These are phyloP conservation scores for Globisporangium viniferum DNA, from an alignment of 352 stramenopile species.

Conservation along the genomic window DNA sequence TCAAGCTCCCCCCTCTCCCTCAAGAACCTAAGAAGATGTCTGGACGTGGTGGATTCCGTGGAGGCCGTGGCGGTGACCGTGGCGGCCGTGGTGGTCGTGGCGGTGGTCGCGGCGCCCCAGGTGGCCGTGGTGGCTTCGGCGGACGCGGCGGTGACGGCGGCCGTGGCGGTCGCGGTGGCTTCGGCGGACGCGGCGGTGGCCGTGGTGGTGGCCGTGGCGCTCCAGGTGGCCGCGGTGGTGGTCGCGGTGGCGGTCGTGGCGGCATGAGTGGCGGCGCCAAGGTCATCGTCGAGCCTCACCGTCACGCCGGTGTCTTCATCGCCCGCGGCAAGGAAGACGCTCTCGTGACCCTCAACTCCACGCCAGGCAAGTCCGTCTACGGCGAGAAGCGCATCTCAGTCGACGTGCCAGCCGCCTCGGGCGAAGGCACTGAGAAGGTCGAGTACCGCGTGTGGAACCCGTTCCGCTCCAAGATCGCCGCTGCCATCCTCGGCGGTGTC, in stretches of 20 bases:
- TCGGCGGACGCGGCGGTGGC: conserved; percentile 36
- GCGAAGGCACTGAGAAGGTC: conserved; percentile 94
- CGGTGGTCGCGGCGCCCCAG: conserved; percentile 35
- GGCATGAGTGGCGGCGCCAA: conserved; percentile 96
- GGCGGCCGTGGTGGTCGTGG: conserved; percentile 53
- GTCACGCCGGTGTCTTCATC: conserved; percentile 98
- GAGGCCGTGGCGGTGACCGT: conserved; percentile 46
- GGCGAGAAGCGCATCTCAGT: conserved; percentile 99
- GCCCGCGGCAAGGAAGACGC: conserved; percentile 98
- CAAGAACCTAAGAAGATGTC: conserved; percentile 15
- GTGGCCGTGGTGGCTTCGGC: conserved; percentile 44
- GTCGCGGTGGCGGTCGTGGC: conserved; percentile 61
- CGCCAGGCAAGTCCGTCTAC: conserved; percentile 98
- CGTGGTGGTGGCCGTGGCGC: conserved; percentile 37
- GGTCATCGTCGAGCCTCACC: conserved; percentile 97
- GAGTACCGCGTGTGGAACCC: conserved; percentile 99
- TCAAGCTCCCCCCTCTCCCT: background rate
- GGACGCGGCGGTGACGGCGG: conserved; percentile 54
- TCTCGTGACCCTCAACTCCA: conserved; percentile 98
- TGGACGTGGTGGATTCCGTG: conserved; percentile 27
- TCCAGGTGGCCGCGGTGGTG: conserved; percentile 44
- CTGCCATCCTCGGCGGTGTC: conserved; percentile 98
- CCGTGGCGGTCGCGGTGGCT: conserved; percentile 38
- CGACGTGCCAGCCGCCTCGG: conserved; percentile 89
- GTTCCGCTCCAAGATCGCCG: conserved; percentile 99